Percentiles rank a stretch among this genome's conserved stretches.
Conservation (phyloP, 2,329 filamentous ascomycete genomes). For the Trichoderma simmonsii region DNA sequence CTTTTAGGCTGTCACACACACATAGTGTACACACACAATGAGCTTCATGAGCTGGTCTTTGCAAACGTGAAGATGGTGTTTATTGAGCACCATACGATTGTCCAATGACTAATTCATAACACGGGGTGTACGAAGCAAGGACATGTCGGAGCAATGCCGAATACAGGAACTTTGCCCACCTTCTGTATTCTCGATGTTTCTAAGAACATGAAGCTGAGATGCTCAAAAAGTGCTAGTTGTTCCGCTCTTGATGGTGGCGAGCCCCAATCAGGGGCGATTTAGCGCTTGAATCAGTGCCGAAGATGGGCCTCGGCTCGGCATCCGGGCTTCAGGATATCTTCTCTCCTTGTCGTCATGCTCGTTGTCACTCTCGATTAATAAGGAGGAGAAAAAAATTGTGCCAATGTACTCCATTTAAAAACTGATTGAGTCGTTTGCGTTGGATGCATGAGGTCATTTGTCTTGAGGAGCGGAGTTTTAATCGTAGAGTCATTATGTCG, state of each 20-base stretch:
- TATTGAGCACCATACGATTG: neutral
- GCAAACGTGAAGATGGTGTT: neutral
- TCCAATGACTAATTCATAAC: neutral
- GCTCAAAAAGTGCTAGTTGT: neutral
- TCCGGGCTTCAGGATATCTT: neutral
- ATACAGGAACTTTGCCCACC: neutral
- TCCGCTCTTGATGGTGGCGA: neutral
- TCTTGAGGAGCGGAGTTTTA: neutral
- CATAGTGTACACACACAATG: neutral
- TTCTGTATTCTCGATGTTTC: neutral
- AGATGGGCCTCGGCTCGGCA: constrained; percentile 6
- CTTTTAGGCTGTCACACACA: neutral
- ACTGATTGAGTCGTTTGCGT: neutral
- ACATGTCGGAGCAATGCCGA: neutral
- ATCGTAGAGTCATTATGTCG: neutral
- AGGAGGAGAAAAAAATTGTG: neutral
- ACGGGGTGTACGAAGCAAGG: neutral
- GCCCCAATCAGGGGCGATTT: neutral
- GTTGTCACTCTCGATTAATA: neutral
- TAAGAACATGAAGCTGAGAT: neutral
- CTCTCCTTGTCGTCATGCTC: neutral
- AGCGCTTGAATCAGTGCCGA: neutral
- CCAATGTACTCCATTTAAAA: neutral
- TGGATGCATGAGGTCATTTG: neutral
- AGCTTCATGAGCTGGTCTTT: neutral